Percentiles rank a stretch among this genome's conserved stretches.
Evolutionary conservation across 495 filamentous ascomycete genomes (phyloP).

Genomic region (Aspergillus avenaceus): DNA sequence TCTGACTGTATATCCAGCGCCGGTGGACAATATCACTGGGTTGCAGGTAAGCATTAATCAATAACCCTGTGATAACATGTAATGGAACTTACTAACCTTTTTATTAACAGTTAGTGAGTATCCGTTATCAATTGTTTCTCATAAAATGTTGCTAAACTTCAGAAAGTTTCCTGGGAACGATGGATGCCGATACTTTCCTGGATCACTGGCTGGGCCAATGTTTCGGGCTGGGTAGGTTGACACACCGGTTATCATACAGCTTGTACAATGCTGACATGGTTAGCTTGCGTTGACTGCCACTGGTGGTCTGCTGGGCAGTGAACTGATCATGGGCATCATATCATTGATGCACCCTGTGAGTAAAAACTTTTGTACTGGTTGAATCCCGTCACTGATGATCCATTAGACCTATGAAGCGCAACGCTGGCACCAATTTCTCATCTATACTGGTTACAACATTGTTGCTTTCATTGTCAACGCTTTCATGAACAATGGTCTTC

Average conservation of each 20-base stretch:
- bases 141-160: conserved; percentile 1
- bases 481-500: conserved; percentile 58
- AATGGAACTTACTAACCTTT: conserved; percentile 1
- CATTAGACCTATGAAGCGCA: conserved; percentile 45
- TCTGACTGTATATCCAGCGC: conserved; percentile 30
- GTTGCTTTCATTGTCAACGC: conserved; percentile 63
- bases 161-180: conserved; percentile 43
- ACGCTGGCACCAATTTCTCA: conserved; percentile 70
- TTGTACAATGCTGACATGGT: conserved; percentile 42
- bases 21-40: conserved; percentile 74
- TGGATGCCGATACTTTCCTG: conserved; percentile 63
- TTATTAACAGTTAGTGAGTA: conserved; percentile 27
- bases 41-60: conserved; percentile 45
- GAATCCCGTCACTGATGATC: background rate
- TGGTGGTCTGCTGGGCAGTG: conserved; percentile 48
- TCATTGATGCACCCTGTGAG: conserved; percentile 51
- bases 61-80: background rate
- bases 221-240: conserved; percentile 60
- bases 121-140: background rate
- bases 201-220: conserved; percentile 74
- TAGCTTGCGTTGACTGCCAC: conserved; percentile 55
- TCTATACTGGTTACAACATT: conserved; percentile 65
- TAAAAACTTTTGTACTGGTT: too few relatives aligned
- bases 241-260: background rate
- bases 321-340: conserved; percentile 56